Base-by-base conservation (phyloP, 495 filamentous ascomycete genomes). In the Trichoderma asperelloides region DNA sequence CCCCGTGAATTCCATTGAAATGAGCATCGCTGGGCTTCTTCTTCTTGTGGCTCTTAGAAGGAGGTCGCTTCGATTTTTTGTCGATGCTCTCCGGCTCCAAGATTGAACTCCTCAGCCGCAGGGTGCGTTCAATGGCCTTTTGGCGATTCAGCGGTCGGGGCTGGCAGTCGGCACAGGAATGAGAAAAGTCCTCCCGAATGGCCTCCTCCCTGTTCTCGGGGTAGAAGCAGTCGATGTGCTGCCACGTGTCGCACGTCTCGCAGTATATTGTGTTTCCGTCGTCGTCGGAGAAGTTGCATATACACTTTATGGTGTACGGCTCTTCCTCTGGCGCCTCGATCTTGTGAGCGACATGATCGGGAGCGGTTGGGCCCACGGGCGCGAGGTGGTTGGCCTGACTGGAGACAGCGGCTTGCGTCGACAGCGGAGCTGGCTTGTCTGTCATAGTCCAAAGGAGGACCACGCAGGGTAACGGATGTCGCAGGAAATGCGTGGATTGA, bases 181-280 rank as follows among this genome's bases (percentile, higher is more conserved):
- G 96, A 25, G 80, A 74, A 71, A 87, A 87, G 60, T 83, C 81
- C 47, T 79, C 77, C 70, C 88, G 84, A 25, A 90, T 84, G 47
- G 91, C 94, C 57, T 96, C 88, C 43, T 86, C 83, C 66, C 81
- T 74, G 63, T 83, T 84, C 64, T 86, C 80, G 63, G 90, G 88
- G 74, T 97, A 96, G 78, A 96, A 97, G 79, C 95, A 99, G 71
- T 91, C 86, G 69, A 96, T 93, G 78, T 99, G 95, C 78, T 99
- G 95, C 95, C 95, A 99, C 55, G 92, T 96, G 74, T 96, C 90
- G 79, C 95, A 99, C 67, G 80, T 81, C 75, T 99, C 95, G 84
- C 95, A 99, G 78, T 90, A 91, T 66, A 99, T 95, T 67, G 96
- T 99, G 76, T 89, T 92, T 73, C 96, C 95, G 81, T 99, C 95